A percentile compares a stretch with the other conserved stretches of the same genome.
Evolutionary conservation across 495 filamentous ascomycete species (phyloP).

Genomic region (Neurospora sp.): DNA sequence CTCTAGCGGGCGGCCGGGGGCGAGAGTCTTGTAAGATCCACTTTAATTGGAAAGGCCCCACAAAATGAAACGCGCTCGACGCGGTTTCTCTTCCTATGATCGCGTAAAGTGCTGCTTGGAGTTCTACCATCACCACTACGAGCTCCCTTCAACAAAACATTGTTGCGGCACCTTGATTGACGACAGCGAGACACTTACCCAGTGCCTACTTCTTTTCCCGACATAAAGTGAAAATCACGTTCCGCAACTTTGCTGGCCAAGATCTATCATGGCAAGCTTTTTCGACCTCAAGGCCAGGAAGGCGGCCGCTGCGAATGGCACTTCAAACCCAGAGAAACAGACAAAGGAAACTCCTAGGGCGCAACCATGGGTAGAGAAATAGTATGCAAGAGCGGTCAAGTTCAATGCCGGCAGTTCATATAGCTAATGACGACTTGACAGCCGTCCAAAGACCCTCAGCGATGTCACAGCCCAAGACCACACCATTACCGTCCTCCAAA

Average conservation of each 20-base stretch:
- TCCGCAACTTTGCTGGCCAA: neutral
- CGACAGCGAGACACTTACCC: neutral
- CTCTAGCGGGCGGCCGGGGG: neutral
- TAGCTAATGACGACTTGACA: slow-evolving; percentile 28
- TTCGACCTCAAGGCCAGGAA: slow-evolving; percentile 92
- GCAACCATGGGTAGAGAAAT: slow-evolving; percentile 99
- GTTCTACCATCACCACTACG: neutral
- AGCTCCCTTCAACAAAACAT: neutral
- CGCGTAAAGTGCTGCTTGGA: neutral
- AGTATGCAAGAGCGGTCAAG: slow-evolving; percentile 47
- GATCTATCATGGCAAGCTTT: slow-evolving; percentile 59
- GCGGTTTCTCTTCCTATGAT: neutral
- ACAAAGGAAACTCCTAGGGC: slow-evolving; percentile 55
- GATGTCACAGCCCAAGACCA: slow-evolving; percentile 98
- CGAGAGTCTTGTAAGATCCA: neutral
- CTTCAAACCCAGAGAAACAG: slow-evolving; percentile 40
- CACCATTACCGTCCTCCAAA: slow-evolving; percentile 82
- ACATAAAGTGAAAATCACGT: neutral
- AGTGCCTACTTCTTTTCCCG: neutral
- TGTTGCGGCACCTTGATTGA: neutral
- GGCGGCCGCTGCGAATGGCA: slow-evolving; percentile 56
- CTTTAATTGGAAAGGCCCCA: neutral
- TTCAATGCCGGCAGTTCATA: neutral
- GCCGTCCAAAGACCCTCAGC: slow-evolving; percentile 82
- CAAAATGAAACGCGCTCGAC: neutral